Evolutionary conservation across 768 basidiomycete species (phyloP).

Genomic region (Termitomyces titanicus): DNA sequence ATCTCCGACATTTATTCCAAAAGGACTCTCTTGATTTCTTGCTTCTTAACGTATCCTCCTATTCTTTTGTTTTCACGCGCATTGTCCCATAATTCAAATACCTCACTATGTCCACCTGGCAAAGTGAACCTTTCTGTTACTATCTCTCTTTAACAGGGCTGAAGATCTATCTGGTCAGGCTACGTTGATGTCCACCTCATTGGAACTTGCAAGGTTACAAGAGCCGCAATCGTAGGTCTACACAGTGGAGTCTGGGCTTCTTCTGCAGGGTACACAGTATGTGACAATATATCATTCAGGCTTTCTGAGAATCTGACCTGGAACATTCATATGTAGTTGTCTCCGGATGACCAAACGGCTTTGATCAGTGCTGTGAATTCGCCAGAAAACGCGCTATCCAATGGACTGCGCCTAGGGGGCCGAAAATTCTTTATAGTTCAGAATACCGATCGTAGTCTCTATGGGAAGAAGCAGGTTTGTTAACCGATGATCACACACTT

Average conservation of each 20-base stretch:
- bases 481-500: background rate
- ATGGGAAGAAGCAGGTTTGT: slow-evolving; percentile 77
- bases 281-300: slow-evolving; percentile 18
- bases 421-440: slow-evolving; percentile 73
- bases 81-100: slow-evolving; percentile 1
- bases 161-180: slow-evolving; percentile 36
- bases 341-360: slow-evolving; percentile 59
- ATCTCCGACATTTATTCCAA: slow-evolving; percentile 12
- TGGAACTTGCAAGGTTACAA: slow-evolving; percentile 65
- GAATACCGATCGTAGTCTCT: slow-evolving; percentile 49
- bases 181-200: slow-evolving; percentile 83
- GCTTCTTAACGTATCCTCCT: slow-evolving; percentile 2
- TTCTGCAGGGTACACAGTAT: slow-evolving; percentile 54
- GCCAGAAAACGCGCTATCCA: slow-evolving; percentile 37
- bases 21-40: background rate
- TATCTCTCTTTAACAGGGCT: background rate
- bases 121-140: slow-evolving; percentile 36
- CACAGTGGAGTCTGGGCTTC: slow-evolving; percentile 78
- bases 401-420: slow-evolving; percentile 61
- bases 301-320: slow-evolving; percentile 1
- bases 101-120: slow-evolving; percentile 66
- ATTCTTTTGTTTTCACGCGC: background rate
- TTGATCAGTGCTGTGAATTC: slow-evolving; percentile 47
- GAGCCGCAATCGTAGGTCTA: slow-evolving; percentile 75
- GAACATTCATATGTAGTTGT: slow-evolving; percentile 41